Evolutionary conservation across 2,329 filamentous ascomycete genomes (phyloP).

Genomic region (Penicillium sp.): DNA sequence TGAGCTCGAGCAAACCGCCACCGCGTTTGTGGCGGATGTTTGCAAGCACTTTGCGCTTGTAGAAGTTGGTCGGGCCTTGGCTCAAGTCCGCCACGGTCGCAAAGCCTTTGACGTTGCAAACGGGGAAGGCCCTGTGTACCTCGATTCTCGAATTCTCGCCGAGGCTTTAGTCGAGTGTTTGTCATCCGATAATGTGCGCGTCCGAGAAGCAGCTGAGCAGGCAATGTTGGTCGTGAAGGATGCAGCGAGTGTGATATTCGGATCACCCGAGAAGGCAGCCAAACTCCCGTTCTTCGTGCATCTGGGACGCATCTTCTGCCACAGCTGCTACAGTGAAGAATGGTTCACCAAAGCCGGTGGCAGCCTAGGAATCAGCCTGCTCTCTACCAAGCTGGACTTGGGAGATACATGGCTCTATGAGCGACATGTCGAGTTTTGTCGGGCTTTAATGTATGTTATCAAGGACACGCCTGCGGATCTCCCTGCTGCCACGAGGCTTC

Average conservation of each 20-base stretch:
- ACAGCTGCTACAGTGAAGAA: conserved; percentile 93
- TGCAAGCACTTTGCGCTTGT: conserved; percentile 85
- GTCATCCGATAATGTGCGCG: conserved; percentile 69
- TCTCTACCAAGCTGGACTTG: conserved; percentile 75
- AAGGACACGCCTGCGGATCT: conserved; percentile 96
- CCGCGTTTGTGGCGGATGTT: conserved; percentile 65
- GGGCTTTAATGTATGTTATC: conserved; percentile 90
- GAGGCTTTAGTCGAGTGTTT: conserved; percentile 86
- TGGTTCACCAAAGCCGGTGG: conserved; percentile 98
- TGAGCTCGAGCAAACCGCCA: conserved; percentile 68
- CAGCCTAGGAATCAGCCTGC: conserved; percentile 75
- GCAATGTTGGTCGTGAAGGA: conserved; percentile 71
- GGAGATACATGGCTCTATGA: conserved; percentile 73
- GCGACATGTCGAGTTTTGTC: conserved; percentile 77
- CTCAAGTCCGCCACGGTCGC: conserved; percentile 65
- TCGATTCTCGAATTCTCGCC: conserved; percentile 78
- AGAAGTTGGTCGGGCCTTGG: conserved; percentile 76
- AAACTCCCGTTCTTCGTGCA: conserved; percentile 76
- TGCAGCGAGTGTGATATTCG: conserved; percentile 68
- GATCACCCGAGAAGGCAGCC: conserved; percentile 60
- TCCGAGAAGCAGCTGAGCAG: conserved; percentile 72
- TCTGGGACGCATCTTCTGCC: conserved; percentile 74
- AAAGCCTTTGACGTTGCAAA: conserved; percentile 75
- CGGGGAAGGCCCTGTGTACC: conserved; percentile 75
- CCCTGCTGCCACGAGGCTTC: conserved; percentile 74